A percentile compares a stretch with the other conserved stretches of the same genome.
These are phyloP conservation scores for Fusarium sp. DNA, from an alignment of 2,329 filamentous ascomycete genomes.

Conservation along the genomic window DNA sequence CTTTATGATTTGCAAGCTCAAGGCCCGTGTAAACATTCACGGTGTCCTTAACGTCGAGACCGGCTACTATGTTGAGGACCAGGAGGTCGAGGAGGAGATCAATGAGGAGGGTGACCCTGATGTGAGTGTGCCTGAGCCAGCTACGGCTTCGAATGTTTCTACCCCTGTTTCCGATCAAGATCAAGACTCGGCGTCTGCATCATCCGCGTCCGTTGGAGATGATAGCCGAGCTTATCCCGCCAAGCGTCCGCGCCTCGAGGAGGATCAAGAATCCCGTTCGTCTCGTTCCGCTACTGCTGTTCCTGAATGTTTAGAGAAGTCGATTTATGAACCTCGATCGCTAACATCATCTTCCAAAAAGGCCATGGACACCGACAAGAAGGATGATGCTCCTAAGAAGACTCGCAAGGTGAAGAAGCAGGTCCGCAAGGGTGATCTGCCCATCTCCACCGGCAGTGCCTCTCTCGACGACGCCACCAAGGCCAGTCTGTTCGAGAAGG, in stretches of 20 bases:
- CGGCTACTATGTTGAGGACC: conserved; percentile 97
- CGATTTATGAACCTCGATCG: conserved; percentile 19
- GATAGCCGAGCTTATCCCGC: conserved; percentile 20
- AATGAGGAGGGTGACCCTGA: conserved; percentile 76
- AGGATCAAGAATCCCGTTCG: background rate
- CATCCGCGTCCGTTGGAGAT: conserved; percentile 33
- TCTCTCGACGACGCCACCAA: conserved; percentile 78
- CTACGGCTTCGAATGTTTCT: conserved; percentile 8
- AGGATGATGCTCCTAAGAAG: conserved; percentile 79
- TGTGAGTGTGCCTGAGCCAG: conserved; percentile 64
- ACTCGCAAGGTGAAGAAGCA: conserved; percentile 99
- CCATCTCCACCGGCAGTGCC: conserved; percentile 83
- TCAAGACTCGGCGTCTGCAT: conserved; percentile 16
- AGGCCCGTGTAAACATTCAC: conserved; percentile 95
- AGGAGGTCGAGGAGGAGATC: conserved; percentile 94
- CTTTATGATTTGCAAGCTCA: conserved; percentile 99
- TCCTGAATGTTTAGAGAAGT: conserved; percentile 10
- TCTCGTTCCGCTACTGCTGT: conserved; percentile 10
- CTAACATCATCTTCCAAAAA: conserved; percentile 52
- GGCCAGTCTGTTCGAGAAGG: conserved; percentile 78
- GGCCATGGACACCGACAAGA: conserved; percentile 88
- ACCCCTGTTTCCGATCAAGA: conserved; percentile 1
- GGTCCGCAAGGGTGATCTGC: conserved; percentile 94
- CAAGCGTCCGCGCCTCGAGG: conserved; percentile 38
- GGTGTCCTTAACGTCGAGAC: conserved; percentile 96